These are phyloP conservation scores for Dothideomycetes sp. DNA, from an alignment of 2,329 filamentous ascomycete genomes.

Conservation along the genomic window DNA sequence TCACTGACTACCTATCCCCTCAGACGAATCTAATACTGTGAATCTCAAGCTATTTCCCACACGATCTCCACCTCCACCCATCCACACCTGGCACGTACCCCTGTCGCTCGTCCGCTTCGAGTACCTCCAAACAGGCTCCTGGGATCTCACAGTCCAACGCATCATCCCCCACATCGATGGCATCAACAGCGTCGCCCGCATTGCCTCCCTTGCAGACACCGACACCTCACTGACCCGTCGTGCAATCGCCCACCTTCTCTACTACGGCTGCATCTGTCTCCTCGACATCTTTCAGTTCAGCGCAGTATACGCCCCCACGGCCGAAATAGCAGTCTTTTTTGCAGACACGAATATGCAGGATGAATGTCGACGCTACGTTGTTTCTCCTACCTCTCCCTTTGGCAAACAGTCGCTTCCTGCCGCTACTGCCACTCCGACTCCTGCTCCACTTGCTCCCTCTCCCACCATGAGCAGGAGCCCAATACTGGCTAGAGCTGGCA, in stretches of 20 bases:
- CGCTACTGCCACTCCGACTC: no score
- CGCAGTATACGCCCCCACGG: conserved; percentile 77
- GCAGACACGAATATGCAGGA: conserved; percentile 66
- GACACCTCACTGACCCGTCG: conserved; percentile 78
- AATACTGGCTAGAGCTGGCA: neutral
- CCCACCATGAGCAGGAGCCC: no score
- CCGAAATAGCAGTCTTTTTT: conserved; percentile 69
- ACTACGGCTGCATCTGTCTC: conserved; percentile 82
- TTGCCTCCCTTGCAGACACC: conserved; percentile 74
- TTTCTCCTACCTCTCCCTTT: conserved; percentile 23
- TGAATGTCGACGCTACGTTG: conserved; percentile 81
- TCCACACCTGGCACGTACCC: conserved; percentile 85
- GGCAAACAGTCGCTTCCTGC: conserved; percentile 3
- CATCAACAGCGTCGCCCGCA: conserved; percentile 77
- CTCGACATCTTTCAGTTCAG: conserved; percentile 93
- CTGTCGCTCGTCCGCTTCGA: conserved; percentile 49
- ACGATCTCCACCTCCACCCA: conserved; percentile 62
- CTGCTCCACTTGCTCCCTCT: no score
- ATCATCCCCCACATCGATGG: conserved; percentile 84
- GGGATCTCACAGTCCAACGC: conserved; percentile 67
- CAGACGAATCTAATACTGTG: conserved; percentile 85
- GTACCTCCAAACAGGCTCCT: conserved; percentile 50
- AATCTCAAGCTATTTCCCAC: conserved; percentile 93
- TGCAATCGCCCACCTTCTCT: conserved; percentile 78
- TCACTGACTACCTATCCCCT: conserved; percentile 8